phyloP scores from a whole-genome alignment of 805 yeast species.

The Schizosaccharomyces japonicus region DNA sequence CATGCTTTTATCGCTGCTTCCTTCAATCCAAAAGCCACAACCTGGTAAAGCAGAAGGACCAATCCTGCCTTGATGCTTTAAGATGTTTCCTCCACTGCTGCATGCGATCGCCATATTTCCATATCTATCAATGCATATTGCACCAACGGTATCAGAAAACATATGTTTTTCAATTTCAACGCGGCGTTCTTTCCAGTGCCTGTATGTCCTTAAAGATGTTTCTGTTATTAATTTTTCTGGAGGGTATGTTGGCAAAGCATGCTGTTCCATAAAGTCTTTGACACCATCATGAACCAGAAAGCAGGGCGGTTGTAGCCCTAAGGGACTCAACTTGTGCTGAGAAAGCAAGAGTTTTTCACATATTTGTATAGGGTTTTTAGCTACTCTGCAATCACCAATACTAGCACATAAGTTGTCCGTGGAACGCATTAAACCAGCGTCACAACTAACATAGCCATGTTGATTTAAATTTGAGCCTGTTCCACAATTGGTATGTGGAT shows the following conservation, averaged over 20 bases:
- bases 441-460: conserved; percentile 19
- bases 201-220: neutral
- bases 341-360: neutral
- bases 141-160: conserved; percentile 20
- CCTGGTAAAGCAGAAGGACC: conserved; percentile 23
- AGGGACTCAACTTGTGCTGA: neutral
- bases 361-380: neutral
- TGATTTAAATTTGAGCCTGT: conserved; percentile 18
- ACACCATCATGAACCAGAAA: neutral
- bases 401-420: neutral
- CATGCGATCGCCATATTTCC: conserved; percentile 15
- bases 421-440: conserved; percentile 17
- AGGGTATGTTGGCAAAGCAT: neutral
- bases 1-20: neutral
- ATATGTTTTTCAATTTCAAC: conserved; percentile 4
- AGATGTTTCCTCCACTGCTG: conserved; percentile 20
- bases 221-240: neutral
- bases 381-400: neutral
- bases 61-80: conserved; percentile 19
- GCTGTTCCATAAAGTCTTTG: neutral
- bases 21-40: conserved; percentile 14
- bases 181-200: neutral
- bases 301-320: neutral
- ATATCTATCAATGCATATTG: conserved; percentile 14
- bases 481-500: conserved; percentile 20